These are phyloP conservation scores for Herpetomonas tarakana DNA, from an alignment of 208 protist species.

Conservation along the genomic window DNA sequence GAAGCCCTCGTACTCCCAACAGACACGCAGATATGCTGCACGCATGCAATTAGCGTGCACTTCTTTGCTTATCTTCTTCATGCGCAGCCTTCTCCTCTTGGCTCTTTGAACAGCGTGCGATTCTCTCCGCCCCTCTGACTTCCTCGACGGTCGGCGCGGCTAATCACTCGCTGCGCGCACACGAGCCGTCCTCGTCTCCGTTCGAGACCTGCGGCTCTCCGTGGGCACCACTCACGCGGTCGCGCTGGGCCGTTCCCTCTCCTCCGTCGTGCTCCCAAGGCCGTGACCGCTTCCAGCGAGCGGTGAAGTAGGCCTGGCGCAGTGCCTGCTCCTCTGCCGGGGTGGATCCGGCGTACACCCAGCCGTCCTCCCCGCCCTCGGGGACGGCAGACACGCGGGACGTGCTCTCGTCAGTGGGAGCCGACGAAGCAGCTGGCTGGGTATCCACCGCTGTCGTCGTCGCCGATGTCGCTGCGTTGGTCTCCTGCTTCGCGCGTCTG, in stretches of 20 bases:
- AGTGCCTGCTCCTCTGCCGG: constrained; percentile 20
- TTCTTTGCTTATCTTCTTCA: too few species aligned
- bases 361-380: constrained; percentile 54
- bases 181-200: neutral
- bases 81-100: too few species aligned
- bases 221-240: constrained; percentile 14
- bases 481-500: constrained; percentile 3
- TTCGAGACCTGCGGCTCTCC: constrained; percentile 1
- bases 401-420: neutral
- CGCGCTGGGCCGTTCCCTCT: constrained; percentile 4
- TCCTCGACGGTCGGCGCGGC: too few species aligned
- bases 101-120: too few species aligned
- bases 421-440: neutral
- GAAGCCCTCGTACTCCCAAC: too few species aligned
- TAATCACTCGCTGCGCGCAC: neutral
- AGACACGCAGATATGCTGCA: too few species aligned
- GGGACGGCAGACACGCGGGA: neutral
- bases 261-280: constrained; percentile 33
- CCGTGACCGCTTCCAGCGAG: constrained; percentile 30
- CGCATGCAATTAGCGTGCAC: too few species aligned
- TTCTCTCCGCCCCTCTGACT: too few species aligned
- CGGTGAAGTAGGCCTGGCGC: constrained; percentile 37
- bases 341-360: constrained; percentile 56
- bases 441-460: neutral
- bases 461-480: neutral